These are phyloP conservation scores for Cicer bijugum DNA, from an alignment of 306 rosid species.

Conservation along the genomic window DNA sequence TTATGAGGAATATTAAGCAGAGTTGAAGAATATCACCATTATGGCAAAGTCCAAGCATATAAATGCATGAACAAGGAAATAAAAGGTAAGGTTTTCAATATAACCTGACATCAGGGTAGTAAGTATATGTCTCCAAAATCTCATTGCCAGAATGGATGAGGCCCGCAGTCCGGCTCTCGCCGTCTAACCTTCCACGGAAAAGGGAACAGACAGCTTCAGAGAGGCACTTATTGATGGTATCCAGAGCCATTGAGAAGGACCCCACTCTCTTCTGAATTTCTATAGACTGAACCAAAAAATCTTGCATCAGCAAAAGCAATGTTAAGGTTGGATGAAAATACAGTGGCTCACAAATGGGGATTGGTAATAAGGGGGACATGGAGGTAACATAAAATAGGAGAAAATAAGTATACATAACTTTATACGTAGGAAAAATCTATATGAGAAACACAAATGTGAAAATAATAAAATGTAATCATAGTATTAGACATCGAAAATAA, in stretches of 20 bases:
- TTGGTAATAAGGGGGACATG: not conserved
- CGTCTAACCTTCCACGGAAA: constrained; percentile 93
- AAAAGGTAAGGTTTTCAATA: constrained; percentile 30
- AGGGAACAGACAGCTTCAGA: constrained; percentile 91
- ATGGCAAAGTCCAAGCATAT: constrained; percentile 27
- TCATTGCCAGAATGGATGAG: constrained; percentile 94
- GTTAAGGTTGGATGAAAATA: constrained; percentile 29
- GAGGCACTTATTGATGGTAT: constrained; percentile 91
- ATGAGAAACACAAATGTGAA: constrained; percentile 18
- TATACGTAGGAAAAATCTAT: constrained; percentile 8
- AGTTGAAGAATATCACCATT: constrained; percentile 16
- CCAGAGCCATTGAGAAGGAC: constrained; percentile 91
- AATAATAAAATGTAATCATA: constrained; percentile 9
- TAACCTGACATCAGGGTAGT: constrained; percentile 81
- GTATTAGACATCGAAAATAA: constrained; percentile 6
- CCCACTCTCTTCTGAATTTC: constrained; percentile 95
- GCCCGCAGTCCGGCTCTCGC: constrained; percentile 88
- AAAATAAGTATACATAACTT: constrained; percentile 13
- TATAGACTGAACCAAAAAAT: constrained; percentile 63
- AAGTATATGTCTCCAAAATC: constrained; percentile 76
- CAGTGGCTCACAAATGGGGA: not conserved
- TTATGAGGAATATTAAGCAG: constrained; percentile 15
- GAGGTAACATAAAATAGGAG: not conserved
- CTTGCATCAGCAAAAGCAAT: constrained; percentile 36
- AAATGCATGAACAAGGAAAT: constrained; percentile 15